Evolutionary conservation across 1,139 yeast genomes (phyloP), one percentile per base, ranked within the genome.

Genomic region (Citeromyces hawaiiensis): DNA sequence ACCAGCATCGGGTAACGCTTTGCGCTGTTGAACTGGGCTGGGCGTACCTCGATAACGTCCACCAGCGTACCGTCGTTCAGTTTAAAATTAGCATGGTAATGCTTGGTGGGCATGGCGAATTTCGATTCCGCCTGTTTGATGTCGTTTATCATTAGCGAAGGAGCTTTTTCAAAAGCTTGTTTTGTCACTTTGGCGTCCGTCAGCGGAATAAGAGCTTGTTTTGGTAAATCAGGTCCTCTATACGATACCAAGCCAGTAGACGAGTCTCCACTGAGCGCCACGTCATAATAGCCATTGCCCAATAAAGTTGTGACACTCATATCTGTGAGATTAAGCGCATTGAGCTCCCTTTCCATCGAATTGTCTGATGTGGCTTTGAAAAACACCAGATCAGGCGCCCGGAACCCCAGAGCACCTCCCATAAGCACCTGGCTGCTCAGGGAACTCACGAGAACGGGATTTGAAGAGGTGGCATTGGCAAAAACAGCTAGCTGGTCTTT

Each of bases 1-100:
- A 88, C 94, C 42, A 91, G 59, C 3, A 91, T 56, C 0, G 97
- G 96, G 54, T 88, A 79, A 52, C 79, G 74, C 42, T 60, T 63
- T 3, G 53, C 48, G 3, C 76, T 66, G 47, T 80, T 66, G 52
- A 87, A 83, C 43, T 69, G 64, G 1, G 76, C 72, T 1, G 98
- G 98, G 32, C 75, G 63, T 4, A 82, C 78, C 55, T 88, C 96
- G 38, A 81, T 60, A 41, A 79, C 73, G 53, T 83, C 80, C 4
- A 76, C 56, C 4, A 61, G 66, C 18, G 63, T 65, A 11, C 56
- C 57, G 37, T 64, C 65, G 3, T 52, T 51, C 9, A 39, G 29
- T 13, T 30, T 36, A 21, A 51, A 56, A 31, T 78, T 60, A 25
- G 68, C 63, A 38, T 70, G 67, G 52, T 66, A 76, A 2, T 61